Percentiles rank a stretch among this genome's conserved stretches.
Conservation (phyloP, 176 grass and related monocot species). For the Aegilops tauschii region DNA sequence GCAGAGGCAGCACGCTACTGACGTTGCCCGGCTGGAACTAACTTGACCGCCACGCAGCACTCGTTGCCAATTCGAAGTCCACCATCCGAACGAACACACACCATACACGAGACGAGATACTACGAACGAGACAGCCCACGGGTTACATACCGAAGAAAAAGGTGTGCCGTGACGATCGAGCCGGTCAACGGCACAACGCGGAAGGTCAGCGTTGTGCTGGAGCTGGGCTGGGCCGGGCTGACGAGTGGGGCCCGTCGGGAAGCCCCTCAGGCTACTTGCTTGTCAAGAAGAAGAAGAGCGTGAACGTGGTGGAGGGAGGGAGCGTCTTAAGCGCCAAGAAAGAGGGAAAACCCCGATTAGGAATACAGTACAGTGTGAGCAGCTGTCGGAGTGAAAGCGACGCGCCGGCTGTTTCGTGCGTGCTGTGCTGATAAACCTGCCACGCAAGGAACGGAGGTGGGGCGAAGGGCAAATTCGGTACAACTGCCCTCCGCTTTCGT, state of each 20-base stretch:
- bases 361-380: not conserved
- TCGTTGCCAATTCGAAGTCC: not conserved
- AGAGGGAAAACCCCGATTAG: not conserved
- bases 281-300: not conserved
- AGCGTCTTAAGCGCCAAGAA: not conserved
- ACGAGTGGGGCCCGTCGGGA: not conserved
- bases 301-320: not conserved
- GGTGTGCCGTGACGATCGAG: not conserved
- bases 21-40: not conserved
- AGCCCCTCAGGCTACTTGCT: not conserved
- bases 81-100: not conserved
- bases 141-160: not conserved
- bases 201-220: not conserved
- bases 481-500: not conserved
- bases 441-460: not conserved
- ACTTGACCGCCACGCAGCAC: not conserved
- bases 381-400: conserved; percentile 6
- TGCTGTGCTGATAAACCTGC: not conserved
- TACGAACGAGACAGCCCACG: not conserved
- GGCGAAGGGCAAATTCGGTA: not conserved
- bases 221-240: not conserved
- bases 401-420: not conserved
- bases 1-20: not conserved
- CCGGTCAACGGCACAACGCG: not conserved
- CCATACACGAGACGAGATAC: not conserved